Conservation (phyloP, 805 yeast genomes). For the Nakazawaea anatomiae region DNA sequence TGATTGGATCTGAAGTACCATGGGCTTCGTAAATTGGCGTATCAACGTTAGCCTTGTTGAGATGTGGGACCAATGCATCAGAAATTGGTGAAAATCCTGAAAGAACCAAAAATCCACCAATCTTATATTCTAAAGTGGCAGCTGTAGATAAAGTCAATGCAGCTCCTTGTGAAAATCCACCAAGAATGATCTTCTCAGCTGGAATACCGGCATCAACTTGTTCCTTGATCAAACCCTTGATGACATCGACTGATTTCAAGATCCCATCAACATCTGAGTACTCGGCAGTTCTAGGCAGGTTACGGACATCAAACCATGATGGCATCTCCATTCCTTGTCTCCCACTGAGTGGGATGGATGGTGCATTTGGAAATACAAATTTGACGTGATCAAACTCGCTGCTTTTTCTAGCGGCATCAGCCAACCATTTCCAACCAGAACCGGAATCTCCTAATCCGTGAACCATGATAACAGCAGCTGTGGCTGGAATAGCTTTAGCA, state of each 20-base stretch:
- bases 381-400: slow-evolving; percentile 47
- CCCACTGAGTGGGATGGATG: slow-evolving; percentile 59
- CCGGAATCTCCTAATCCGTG: slow-evolving; percentile 96
- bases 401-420: slow-evolving; percentile 48
- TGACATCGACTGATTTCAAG: slow-evolving; percentile 38
- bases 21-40: slow-evolving; percentile 89
- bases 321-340: slow-evolving; percentile 68
- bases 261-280: slow-evolving; percentile 51
- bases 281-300: slow-evolving; percentile 31
- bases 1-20: slow-evolving; percentile 72
- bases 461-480: slow-evolving; percentile 66
- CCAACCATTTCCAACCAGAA: slow-evolving; percentile 81
- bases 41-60: slow-evolving; percentile 37
- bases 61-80: slow-evolving; percentile 17
- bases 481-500: slow-evolving; percentile 32
- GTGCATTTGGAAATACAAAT: slow-evolving; percentile 91
- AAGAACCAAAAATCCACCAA: slow-evolving; percentile 74
- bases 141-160: slow-evolving; percentile 65
- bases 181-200: slow-evolving; percentile 70
- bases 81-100: slow-evolving; percentile 65
- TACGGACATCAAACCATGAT: slow-evolving; percentile 79
- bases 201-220: slow-evolving; percentile 50
- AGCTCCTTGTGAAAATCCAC: slow-evolving; percentile 96
- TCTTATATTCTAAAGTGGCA: slow-evolving; percentile 46
- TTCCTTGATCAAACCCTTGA: slow-evolving; percentile 42